Base-by-base conservation (phyloP, 2,329 filamentous ascomycete genomes). In the Penicillium sp. region DNA sequence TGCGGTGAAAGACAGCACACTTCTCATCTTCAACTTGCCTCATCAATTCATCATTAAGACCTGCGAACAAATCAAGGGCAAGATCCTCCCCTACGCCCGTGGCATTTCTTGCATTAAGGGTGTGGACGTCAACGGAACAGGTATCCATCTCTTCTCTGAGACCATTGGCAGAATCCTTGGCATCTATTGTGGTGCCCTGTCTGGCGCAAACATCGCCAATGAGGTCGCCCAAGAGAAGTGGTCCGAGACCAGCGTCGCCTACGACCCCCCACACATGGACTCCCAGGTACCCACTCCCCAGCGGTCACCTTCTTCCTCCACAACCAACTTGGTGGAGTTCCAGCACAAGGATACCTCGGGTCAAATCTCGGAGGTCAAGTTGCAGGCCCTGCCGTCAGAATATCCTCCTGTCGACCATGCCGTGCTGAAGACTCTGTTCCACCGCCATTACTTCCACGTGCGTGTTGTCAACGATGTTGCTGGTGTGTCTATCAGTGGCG, bases 81-180 rank as follows among this genome's bases (percentile, higher is more conserved):
- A 96, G 69, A 95, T 97, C 64, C 78, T 97, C 31, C 94, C 94
- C 7, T 97, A 87, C 70, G 93, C 94, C 27, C 87, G 95, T 62
- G 94, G 92, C 58, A 92, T 99, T 71, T 96, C 91, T 73, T 99
- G 94, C 77, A 97, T 97, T 80, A 99, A 99, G 82, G 94, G 94
- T 67, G 93, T 99, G 61, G 90, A 96, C 67, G 94, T 99, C 35
- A 88, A 89, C 4, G 89, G 93, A 69, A 87, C 90, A 50, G 91
- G 90, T 55, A 87, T 97, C 67, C 88, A 87, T 69, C 84, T 99
- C 54, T 97, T 99, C 80, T 95, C 90, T 54, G 94, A 99, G 78
- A 91, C 89, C 75, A 99, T 99, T 71, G 93, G 93, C 57, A 87
- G 91, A 73, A 88, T 89, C 31, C 83, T 99, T 21, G 91, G 90